phyloP scores from a whole-genome alignment of 2,329 filamentous ascomycete genomes.

The Lecanosticta acicola region DNA sequence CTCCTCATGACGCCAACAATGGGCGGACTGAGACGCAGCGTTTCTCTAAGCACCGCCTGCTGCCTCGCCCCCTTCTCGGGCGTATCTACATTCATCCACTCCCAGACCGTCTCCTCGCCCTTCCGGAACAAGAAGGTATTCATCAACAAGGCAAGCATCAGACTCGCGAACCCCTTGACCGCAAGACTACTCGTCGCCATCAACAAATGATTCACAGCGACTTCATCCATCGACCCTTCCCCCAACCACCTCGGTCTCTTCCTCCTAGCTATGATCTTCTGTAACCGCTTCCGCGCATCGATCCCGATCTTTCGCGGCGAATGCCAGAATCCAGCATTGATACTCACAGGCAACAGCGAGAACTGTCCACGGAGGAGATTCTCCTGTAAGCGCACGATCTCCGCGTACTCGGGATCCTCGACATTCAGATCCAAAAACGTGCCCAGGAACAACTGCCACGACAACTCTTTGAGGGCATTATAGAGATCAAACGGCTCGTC shows the following conservation, averaged over 20 bases:
- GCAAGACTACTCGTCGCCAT: constrained; percentile 26
- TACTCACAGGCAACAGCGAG: constrained; percentile 23
- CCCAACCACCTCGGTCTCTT: not conserved
- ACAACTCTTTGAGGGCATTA: constrained; percentile 21
- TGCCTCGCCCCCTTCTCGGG: constrained; percentile 1
- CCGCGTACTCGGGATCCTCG: constrained; percentile 5
- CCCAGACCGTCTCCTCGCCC: not conserved
- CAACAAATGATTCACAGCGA: constrained; percentile 16
- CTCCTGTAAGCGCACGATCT: constrained; percentile 22
- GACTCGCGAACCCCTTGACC: constrained; percentile 21
- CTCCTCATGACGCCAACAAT: constrained; percentile 24
- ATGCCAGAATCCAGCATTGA: constrained; percentile 23
- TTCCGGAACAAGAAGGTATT: constrained; percentile 16
- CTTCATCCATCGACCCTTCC: constrained; percentile 8
- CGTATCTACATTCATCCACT: not conserved
- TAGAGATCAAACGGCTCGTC: constrained; percentile 22
- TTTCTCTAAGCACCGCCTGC: constrained; percentile 14
- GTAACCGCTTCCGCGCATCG: constrained; percentile 16
- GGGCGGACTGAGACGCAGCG: constrained; percentile 20
- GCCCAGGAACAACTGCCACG: constrained; percentile 23
- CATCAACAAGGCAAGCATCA: constrained; percentile 21
- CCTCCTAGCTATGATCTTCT: constrained; percentile 6
- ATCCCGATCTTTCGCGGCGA: constrained; percentile 24
- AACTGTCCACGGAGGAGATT: constrained; percentile 27
- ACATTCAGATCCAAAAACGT: constrained; percentile 15